Base-by-base conservation (phyloP, 257 asterid species). In the Salvia rosmarinus region DNA sequence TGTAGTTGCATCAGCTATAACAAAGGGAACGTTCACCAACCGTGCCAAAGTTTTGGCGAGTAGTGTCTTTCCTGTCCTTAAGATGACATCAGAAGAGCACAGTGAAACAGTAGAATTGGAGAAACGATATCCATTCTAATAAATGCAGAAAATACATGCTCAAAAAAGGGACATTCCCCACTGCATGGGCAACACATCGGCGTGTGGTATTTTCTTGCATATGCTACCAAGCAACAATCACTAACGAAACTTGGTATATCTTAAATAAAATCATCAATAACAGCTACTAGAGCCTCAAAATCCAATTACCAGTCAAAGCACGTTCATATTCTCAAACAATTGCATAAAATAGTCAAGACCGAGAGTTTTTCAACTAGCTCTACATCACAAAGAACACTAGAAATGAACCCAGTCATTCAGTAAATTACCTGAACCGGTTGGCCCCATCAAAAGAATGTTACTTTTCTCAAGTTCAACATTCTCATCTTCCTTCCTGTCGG, bases 41-140 rank as follows among this genome's bases (percentile, higher is more conserved):
- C 96, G 92, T 46, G 99, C 98, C 90, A 95, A 86, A 79, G 97
- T 95, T 81, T 91, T 95, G 67, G 99, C 97, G 72, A 95, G 98
- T 85, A 91, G 87, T 73, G 98, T 95, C 82, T 95, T 95, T 88
- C 99, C 99, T 95, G 98, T 95, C 96, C 97, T 87, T 90, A 82
- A 86, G 75, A 86, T 61, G 79, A 80, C 83, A 82, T 71, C 67
- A 74, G 81, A 75, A 77, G 70, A 74, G 72, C 83, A 83, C 65
- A 87, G 89, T 84, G 83, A 87, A 87, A 83, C 88, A 79, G 85
- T 78, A 79, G 42, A 69, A 78, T 42, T 65, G 83, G 35, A 59
- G 55, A 35, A 49, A 37, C 67, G 19, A 50, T n/a, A 72, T 2
- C 34, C 47, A 70, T 9, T 9, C 34, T 20, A 59, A 72, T 51